These are phyloP conservation scores for Allium fistulosum DNA, from an alignment of 106 monocot species.

Conservation along the genomic window DNA sequence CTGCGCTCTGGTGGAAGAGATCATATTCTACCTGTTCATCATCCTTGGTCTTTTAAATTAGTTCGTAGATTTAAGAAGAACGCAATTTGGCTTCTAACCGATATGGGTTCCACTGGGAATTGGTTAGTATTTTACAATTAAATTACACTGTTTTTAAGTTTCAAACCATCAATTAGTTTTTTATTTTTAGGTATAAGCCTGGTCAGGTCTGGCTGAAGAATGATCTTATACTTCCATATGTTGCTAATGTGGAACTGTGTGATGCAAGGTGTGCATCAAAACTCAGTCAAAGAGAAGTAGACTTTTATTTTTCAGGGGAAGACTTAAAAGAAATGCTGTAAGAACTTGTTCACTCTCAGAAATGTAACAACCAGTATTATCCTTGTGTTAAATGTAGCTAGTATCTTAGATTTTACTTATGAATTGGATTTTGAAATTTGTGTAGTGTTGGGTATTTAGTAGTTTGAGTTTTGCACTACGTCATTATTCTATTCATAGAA, in stretches of 20 bases:
- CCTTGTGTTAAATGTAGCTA: no score
- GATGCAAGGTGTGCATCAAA: constrained; percentile 52
- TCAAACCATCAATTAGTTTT: background rate
- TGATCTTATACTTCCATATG: constrained; percentile 95
- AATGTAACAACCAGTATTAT: no score
- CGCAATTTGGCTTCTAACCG: constrained; percentile 97
- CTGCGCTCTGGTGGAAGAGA: constrained; percentile 86
- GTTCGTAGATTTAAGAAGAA: constrained; percentile 95
- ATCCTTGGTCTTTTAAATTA: constrained; percentile 97
- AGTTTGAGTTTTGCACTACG: no score
- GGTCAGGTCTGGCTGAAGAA: constrained; percentile 90
- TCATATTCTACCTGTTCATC: constrained; percentile 96
- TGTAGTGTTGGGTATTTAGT: no score
- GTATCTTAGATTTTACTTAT: no score
- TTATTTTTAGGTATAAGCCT: constrained; percentile 78
- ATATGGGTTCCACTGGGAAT: constrained; percentile 96
- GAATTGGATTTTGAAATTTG: no score
- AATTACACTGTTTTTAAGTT: background rate
- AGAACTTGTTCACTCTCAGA: constrained; percentile 1
- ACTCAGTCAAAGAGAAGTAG: constrained; percentile 48
- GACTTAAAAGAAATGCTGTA: constrained; percentile 97
- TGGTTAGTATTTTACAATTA: constrained; percentile 46
- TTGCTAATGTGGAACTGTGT: constrained; percentile 79
- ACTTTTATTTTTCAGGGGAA: constrained; percentile 76
- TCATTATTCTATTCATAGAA: no score